Percentiles rank a stretch among this genome's conserved stretches.
Conservation (phyloP, 1,284 basidiomycete species). For the Gymnopus androsaceus region DNA sequence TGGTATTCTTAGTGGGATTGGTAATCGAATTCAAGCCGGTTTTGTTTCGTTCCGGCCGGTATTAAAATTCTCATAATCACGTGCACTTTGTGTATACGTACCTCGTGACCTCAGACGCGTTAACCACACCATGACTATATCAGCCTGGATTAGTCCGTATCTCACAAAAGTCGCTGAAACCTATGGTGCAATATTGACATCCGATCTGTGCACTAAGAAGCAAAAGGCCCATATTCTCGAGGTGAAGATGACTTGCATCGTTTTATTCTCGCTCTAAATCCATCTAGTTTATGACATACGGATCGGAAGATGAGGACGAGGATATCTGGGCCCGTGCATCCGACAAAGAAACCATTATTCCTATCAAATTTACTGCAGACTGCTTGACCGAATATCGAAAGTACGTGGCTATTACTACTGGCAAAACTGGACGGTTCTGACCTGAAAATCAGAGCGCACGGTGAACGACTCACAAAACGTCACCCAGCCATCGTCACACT, state of each 20-base stretch:
- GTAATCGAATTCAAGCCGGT: too few relatives aligned
- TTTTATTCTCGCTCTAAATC: neutral
- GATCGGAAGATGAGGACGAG: slow-evolving; percentile 26
- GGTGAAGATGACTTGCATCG: slow-evolving; percentile 33
- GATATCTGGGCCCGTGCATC: slow-evolving; percentile 49
- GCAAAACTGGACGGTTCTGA: slow-evolving; percentile 4
- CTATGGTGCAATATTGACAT: slow-evolving; percentile 45
- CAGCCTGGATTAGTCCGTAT: slow-evolving; percentile 60
- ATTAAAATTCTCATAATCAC: too few relatives aligned
- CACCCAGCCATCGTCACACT: slow-evolving; percentile 39
- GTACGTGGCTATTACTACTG: slow-evolving; percentile 21
- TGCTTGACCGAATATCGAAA: slow-evolving; percentile 34
- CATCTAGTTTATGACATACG: slow-evolving; percentile 37
- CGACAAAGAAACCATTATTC: slow-evolving; percentile 39
- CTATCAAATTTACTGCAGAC: slow-evolving; percentile 41
- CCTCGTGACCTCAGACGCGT: too few relatives aligned
- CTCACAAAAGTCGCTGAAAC: slow-evolving; percentile 48
- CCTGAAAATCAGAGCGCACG: neutral
- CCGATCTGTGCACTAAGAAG: slow-evolving; percentile 34
- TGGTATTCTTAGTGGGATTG: too few relatives aligned
- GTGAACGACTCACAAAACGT: slow-evolving; percentile 28
- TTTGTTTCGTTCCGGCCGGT: too few relatives aligned
- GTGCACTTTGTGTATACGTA: too few relatives aligned
- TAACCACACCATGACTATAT: neutral
- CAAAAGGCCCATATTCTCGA: slow-evolving; percentile 57